Conservation (phyloP, 805 yeast genomes). For the Lachancea waltii region DNA sequence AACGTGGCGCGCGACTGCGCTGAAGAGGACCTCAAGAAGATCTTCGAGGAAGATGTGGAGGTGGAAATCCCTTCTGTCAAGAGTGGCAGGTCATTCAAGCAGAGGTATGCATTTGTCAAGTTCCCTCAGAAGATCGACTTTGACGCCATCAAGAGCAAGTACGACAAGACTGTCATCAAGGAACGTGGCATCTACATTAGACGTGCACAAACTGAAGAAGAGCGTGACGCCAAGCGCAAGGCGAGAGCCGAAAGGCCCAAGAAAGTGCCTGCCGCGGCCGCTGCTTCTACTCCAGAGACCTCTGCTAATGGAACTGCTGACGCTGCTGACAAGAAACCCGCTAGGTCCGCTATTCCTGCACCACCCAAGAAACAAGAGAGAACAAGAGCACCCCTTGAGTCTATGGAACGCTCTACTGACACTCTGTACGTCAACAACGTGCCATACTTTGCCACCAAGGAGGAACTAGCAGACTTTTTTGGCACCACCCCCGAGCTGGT, state of each 20-base stretch:
- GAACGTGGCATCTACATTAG: constrained; percentile 31
- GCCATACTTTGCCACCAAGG: constrained; percentile 56
- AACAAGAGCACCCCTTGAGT: constrained; percentile 33
- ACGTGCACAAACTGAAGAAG: constrained; percentile 26
- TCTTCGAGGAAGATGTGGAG: constrained; percentile 28
- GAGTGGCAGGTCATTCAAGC: constrained; percentile 22
- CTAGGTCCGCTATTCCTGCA: constrained; percentile 20
- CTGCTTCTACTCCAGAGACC: constrained; percentile 5
- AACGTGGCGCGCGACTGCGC: constrained; percentile 28
- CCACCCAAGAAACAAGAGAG: constrained; percentile 25
- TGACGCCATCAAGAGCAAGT: constrained; percentile 26
- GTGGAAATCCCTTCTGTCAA: constrained; percentile 27
- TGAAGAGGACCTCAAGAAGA: constrained; percentile 23
- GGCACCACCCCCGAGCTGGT: constrained; percentile 42
- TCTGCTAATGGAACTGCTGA: constrained; percentile 7
- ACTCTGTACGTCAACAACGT: constrained; percentile 59
- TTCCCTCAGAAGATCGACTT: constrained; percentile 29
- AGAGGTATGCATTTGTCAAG: constrained; percentile 31
- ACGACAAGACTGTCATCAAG: constrained; percentile 26
- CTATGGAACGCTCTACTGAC: constrained; percentile 37
- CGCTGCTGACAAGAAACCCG: constrained; percentile 10
- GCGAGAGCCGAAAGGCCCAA: constrained; percentile 13
- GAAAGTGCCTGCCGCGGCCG: constrained; percentile 10
- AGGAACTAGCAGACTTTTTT: constrained; percentile 47
- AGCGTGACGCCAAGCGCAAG: constrained; percentile 16